A percentile compares a stretch with the other conserved stretches of the same genome.
phyloP scores from a whole-genome alignment of 2,329 filamentous ascomycete species.

The Exserohilum rostratum region DNA sequence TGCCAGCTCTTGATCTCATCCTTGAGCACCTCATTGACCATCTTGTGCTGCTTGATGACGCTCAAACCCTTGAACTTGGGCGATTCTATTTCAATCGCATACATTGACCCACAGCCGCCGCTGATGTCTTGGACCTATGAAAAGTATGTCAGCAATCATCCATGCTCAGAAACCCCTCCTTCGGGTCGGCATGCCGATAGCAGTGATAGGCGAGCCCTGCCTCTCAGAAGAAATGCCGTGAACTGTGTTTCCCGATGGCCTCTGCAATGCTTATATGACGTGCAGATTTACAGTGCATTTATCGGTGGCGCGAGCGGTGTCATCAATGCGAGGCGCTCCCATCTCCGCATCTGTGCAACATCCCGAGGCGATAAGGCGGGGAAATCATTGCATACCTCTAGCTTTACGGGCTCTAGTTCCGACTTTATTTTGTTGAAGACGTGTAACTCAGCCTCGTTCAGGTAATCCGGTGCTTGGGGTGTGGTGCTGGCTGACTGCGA shows the following conservation, averaged over 20 bases:
- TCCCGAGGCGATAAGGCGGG: slow-evolving; percentile 6
- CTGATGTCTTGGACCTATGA: slow-evolving; percentile 76
- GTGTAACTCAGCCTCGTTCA: slow-evolving; percentile 54
- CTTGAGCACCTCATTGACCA: slow-evolving; percentile 76
- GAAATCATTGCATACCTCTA: slow-evolving; percentile 50
- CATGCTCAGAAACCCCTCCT: background rate
- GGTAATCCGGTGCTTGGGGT: slow-evolving; percentile 54
- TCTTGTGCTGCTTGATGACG: slow-evolving; percentile 80
- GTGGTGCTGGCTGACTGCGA: slow-evolving; percentile 28
- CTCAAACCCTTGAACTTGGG: slow-evolving; percentile 71
- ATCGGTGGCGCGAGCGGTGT: slow-evolving; percentile 21
- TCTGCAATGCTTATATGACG: slow-evolving; percentile 14
- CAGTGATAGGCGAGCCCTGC: background rate
- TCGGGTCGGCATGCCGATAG: background rate
- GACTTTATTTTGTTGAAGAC: slow-evolving; percentile 56
- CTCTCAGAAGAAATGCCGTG: background rate
- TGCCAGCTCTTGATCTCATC: slow-evolving; percentile 83
- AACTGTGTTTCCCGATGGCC: background rate
- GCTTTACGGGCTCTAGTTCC: slow-evolving; percentile 50
- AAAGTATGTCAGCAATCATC: slow-evolving; percentile 19
- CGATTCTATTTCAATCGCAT: slow-evolving; percentile 78
- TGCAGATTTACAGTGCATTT: slow-evolving; percentile 13
- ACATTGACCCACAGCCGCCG: slow-evolving; percentile 87
- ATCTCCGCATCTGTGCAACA: slow-evolving; percentile 10
- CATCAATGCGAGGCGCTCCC: slow-evolving; percentile 9